Evolutionary conservation across 2,329 filamentous ascomycete species (phyloP), one percentile per base, ranked within the genome.

Genomic region (Talaromyces sp.): DNA sequence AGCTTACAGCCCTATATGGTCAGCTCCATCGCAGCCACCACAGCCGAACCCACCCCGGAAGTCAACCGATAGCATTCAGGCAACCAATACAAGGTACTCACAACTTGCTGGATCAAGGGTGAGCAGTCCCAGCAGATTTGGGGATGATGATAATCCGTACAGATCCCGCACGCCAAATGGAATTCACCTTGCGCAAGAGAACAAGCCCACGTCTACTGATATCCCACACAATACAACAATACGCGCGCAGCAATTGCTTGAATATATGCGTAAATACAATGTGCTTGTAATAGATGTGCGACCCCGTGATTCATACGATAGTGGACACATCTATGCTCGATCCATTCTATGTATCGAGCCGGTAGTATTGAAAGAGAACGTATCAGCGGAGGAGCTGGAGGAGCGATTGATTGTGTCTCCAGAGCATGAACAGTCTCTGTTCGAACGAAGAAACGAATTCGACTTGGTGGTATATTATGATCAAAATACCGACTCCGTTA

Each of bases 381-480:
- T 87, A 70, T 89, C 87, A 16, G 87, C 85, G 1, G 86, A 88
- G 67, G 82, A 89, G 68, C 78, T 89, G 3, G 81, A 84, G 65
- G 82, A 83, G 61, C 78, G 80, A 14, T 72, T 83, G 16, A 74
- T 83, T 11, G 73, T 82, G 48, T 81, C 81, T 13, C 81, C 81
- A 2, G 79, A 82, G 56, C 71, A 74, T 57, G 95, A 99, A 75
- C 88, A 90, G 69, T 79, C 83, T 1, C 82, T 92, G 37, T 97
- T 96, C 71, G 87, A 87, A 64, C 85, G 89, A 62, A 81, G 87
- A 14, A 85, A 93, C 68, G 84, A 90, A 64, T 97, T 90, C 71
- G 93, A 98, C 69, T 79, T 97, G 48, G 85, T 99, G 11, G 91
- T 99, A 0, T 95, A 96, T 72, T 96, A 98, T 75, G 93, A 99